Conservation (phyloP, 2,329 filamentous ascomycete species). For the Tolypocladium guangdongense region DNA sequence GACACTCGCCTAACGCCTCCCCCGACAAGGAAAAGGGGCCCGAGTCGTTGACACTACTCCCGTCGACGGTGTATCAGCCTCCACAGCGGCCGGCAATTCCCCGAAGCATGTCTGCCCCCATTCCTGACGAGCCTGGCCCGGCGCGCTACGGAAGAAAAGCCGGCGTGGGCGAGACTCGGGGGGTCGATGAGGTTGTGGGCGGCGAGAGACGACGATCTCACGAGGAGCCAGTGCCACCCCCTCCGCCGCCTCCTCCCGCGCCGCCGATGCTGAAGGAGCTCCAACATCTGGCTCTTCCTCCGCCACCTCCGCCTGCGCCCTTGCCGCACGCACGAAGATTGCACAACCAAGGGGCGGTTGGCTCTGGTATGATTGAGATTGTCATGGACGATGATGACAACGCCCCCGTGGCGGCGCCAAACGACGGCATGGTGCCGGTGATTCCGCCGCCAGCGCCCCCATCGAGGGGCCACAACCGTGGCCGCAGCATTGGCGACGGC, state of each 20-base stretch:
- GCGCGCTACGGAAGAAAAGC: slow-evolving; percentile 22
- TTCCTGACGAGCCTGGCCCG: slow-evolving; percentile 26
- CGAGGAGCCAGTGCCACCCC: slow-evolving; percentile 39
- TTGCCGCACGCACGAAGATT: slow-evolving; percentile 33
- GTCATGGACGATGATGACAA: slow-evolving; percentile 51
- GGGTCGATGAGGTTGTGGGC: slow-evolving; percentile 36
- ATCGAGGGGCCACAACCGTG: slow-evolving; percentile 39
- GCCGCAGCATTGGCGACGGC: slow-evolving; percentile 42
- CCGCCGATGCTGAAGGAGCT: slow-evolving; percentile 50
- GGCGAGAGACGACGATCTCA: slow-evolving; percentile 34
- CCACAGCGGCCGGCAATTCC: slow-evolving; percentile 38
- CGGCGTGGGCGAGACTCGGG: slow-evolving; percentile 26
- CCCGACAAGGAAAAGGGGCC: slow-evolving; percentile 20
- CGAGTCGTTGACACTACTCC: slow-evolving; percentile 35
- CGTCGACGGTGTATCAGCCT: slow-evolving; percentile 50
- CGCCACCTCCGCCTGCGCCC: slow-evolving; percentile 51
- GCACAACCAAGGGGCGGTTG: slow-evolving; percentile 32
- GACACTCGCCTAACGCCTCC: slow-evolving; percentile 27
- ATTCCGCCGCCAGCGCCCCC: slow-evolving; percentile 34
- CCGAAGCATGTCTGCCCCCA: slow-evolving; percentile 51
- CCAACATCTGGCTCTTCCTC: slow-evolving; percentile 49
- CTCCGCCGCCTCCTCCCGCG: slow-evolving; percentile 37
- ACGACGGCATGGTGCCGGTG: slow-evolving; percentile 33
- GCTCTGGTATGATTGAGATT: slow-evolving; percentile 52
- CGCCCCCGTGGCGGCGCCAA: slow-evolving; percentile 21